Evolutionary conservation across 2,329 filamentous ascomycete genomes (phyloP).

Genomic region (Pseudocercospora ulei): DNA sequence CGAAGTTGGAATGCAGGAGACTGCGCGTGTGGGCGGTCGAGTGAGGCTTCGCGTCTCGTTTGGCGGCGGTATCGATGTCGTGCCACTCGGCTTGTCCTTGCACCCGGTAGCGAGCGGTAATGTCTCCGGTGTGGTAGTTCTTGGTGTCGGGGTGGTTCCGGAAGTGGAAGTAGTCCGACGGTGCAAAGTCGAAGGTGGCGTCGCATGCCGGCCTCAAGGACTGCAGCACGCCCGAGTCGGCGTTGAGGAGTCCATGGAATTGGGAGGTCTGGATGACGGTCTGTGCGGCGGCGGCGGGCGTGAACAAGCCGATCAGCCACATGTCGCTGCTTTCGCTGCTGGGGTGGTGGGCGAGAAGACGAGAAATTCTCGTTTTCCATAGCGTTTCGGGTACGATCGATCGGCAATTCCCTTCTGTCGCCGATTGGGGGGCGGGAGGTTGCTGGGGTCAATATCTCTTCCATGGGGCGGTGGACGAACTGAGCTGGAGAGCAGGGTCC

Average conservation of each 20-base stretch:
- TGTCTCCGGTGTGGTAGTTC: conserved; percentile 52
- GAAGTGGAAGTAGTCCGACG: conserved; percentile 43
- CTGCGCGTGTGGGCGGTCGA: background rate
- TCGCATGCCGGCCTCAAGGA: conserved; percentile 40
- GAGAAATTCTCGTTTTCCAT: no score
- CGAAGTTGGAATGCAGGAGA: conserved; percentile 8
- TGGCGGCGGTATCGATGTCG: conserved; percentile 41
- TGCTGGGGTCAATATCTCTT: no score
- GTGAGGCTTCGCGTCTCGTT: conserved; percentile 12
- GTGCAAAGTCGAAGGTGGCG: conserved; percentile 47
- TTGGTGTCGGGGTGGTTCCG: conserved; percentile 44
- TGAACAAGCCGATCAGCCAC: no score
- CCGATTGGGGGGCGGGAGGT: no score
- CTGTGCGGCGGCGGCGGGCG: conserved; percentile 4
- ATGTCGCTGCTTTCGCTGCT: no score
- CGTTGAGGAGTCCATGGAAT: conserved; percentile 14
- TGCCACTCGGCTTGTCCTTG: conserved; percentile 39
- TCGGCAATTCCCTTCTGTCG: no score
- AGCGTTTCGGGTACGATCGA: no score
- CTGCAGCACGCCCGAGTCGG: conserved; percentile 36
- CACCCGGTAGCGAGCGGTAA: conserved; percentile 48
- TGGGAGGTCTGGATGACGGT: conserved; percentile 13
- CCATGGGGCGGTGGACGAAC: no score
- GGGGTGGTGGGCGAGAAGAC: no score
- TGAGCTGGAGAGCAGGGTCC: no score